phyloP scores from a whole-genome alignment of 192 early-diverging fungal species.

The Fimicolochytrium jonesii region DNA sequence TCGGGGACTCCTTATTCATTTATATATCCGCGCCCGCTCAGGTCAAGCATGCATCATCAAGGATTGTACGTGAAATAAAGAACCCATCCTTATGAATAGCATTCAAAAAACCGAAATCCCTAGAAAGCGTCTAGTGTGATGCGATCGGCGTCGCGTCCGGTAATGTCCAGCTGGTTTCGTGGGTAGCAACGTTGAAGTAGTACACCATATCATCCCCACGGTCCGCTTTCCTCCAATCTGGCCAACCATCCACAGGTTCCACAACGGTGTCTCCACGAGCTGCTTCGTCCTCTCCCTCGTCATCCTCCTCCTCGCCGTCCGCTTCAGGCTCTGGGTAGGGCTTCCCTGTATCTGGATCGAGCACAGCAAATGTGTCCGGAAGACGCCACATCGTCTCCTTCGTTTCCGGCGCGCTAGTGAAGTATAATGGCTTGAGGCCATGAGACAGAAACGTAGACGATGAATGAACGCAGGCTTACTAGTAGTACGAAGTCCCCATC shows the following conservation, averaged over 20 bases:
- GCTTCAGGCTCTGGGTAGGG: constrained; percentile 2
- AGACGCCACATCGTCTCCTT: constrained; percentile 47
- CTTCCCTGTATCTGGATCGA: constrained; percentile 33
- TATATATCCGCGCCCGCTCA: too few species aligned
- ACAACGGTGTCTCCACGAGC: constrained; percentile 7
- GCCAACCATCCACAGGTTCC: constrained; percentile 33
- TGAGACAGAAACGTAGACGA: neutral
- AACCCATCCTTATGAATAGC: too few species aligned
- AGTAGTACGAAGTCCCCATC: constrained; percentile 43
- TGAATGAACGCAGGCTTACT: constrained; percentile 41
- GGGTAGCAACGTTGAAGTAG: constrained; percentile 40
- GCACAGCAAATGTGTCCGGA: constrained; percentile 31
- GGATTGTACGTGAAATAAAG: too few species aligned
- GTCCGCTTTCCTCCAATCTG: constrained; percentile 46
- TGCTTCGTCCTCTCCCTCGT: constrained; percentile 1
- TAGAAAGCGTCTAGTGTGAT: too few species aligned
- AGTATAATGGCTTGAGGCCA: neutral
- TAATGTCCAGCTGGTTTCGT: constrained; percentile 38
- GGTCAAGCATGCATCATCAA: too few species aligned
- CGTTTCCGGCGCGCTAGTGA: constrained; percentile 12
- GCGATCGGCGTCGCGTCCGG: constrained; percentile 1
- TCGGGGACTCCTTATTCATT: too few species aligned
- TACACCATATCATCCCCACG: constrained; percentile 31
- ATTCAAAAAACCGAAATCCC: too few species aligned
- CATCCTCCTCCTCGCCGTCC: neutral